These are phyloP conservation scores for Phytophthora tentaculata DNA, from an alignment of 352 stramenopile genomes.

Conservation along the genomic window DNA sequence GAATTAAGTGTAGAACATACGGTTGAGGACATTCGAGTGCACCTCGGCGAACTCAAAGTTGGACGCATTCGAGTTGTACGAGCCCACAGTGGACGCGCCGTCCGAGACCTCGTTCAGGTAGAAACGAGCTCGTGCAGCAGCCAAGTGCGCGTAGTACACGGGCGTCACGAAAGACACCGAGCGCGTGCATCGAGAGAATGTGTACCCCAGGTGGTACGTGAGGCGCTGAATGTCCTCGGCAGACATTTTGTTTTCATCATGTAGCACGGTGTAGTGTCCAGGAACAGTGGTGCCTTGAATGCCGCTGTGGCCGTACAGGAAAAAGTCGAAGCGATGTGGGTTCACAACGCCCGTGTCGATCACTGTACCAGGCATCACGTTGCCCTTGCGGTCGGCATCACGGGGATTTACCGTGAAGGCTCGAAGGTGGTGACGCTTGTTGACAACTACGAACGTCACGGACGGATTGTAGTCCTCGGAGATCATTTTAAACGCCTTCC, in stretches of 20 bases:
- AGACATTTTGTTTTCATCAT: conserved; percentile 72
- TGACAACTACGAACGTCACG: conserved; percentile 87
- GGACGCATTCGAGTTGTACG: conserved; percentile 57
- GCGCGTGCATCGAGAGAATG: conserved; percentile 82
- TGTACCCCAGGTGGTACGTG: conserved; percentile 81
- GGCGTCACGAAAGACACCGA: conserved; percentile 85
- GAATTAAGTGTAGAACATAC: conserved; percentile 53
- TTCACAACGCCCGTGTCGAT: conserved; percentile 84
- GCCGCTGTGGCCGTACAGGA: conserved; percentile 82
- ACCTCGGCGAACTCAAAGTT: conserved; percentile 65
- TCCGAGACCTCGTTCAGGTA: conserved; percentile 74
- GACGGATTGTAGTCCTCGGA: conserved; percentile 64
- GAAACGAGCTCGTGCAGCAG: conserved; percentile 82
- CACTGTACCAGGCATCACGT: conserved; percentile 72
- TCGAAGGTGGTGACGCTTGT: conserved; percentile 89
- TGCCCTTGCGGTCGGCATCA: conserved; percentile 67
- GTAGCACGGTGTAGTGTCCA: conserved; percentile 84
- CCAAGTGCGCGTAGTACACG: conserved; percentile 86
- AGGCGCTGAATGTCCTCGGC: conserved; percentile 68
- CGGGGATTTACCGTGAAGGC: conserved; percentile 52
- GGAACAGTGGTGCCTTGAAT: conserved; percentile 82
- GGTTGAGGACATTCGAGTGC: conserved; percentile 58
- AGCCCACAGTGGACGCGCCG: conserved; percentile 47
- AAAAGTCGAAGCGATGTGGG: conserved; percentile 87
- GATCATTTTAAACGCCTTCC: conserved; percentile 64